A percentile compares a stretch with the other conserved stretches of the same genome.
Conservation (phyloP, 179 eudicot genomes). For the Vitellaria paradoxa region DNA sequence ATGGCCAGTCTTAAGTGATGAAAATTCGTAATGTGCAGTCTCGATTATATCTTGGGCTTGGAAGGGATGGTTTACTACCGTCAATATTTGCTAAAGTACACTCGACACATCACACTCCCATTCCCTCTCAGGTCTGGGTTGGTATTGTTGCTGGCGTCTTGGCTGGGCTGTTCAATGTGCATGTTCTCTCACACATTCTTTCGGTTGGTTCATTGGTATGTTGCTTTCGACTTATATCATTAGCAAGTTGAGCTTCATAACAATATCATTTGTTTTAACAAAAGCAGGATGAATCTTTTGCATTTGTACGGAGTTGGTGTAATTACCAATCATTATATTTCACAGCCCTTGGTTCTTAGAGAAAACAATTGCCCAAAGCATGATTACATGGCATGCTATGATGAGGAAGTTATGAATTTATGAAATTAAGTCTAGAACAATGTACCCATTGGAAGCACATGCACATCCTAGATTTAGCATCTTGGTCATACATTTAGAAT, state of each 20-base stretch:
- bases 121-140: slow-evolving; percentile 89
- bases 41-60: slow-evolving; percentile 90
- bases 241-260: slow-evolving; percentile 14
- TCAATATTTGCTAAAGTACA: slow-evolving; percentile 78
- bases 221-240: slow-evolving; percentile 12
- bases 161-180: slow-evolving; percentile 85
- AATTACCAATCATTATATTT: not conserved
- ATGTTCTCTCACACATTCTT: slow-evolving; percentile 81
- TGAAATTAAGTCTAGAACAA: not conserved
- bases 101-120: slow-evolving; percentile 75
- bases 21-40: slow-evolving; percentile 50
- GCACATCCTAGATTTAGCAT: not conserved
- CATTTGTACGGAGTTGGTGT: too few relatives aligned
- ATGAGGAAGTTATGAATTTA: not conserved
- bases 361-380: not conserved
- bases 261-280: not conserved
- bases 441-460: not conserved
- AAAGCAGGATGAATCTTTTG: not conserved
- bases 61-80: slow-evolving; percentile 94
- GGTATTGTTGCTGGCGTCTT: slow-evolving; percentile 81
- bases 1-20: slow-evolving; percentile 12
- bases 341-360: not conserved
- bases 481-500: not conserved
- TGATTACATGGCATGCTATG: slow-evolving; percentile 4
- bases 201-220: slow-evolving; percentile 97